These are phyloP conservation scores for Boletus albobrunnescens DNA, from an alignment of 1,284 basidiomycete species.

Conservation along the genomic window DNA sequence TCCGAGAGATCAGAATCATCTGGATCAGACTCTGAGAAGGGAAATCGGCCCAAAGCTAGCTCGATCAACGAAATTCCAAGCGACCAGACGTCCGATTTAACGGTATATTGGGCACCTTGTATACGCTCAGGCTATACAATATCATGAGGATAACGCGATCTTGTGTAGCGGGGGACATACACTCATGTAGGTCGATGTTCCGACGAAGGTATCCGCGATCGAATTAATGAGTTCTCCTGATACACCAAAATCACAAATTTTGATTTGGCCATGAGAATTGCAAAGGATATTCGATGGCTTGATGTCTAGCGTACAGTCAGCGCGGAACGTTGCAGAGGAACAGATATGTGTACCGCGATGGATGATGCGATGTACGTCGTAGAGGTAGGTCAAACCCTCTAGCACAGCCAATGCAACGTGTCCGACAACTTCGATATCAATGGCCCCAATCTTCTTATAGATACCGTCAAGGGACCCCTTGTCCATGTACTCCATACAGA, in stretches of 20 bases:
- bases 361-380: slow-evolving; percentile 98
- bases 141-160: slow-evolving; percentile 10
- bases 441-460: slow-evolving; percentile 89
- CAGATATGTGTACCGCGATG: slow-evolving; percentile 75
- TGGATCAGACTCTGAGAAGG: slow-evolving; percentile 71
- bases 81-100: slow-evolving; percentile 98
- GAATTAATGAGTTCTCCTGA: slow-evolving; percentile 98
- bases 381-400: slow-evolving; percentile 94
- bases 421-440: slow-evolving; percentile 86
- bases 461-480: slow-evolving; percentile 88
- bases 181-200: slow-evolving; percentile 98
- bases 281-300: slow-evolving; percentile 98
- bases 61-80: slow-evolving; percentile 94
- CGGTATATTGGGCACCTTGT: slow-evolving; percentile 94
- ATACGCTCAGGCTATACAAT: slow-evolving; percentile 87
- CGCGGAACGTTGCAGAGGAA: background rate
- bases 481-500: slow-evolving; percentile 99
- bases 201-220: slow-evolving; percentile 98
- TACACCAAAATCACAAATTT: slow-evolving; percentile 98
- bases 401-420: slow-evolving; percentile 92
- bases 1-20: slow-evolving; percentile 68
- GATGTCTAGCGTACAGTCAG: slow-evolving; percentile 69
- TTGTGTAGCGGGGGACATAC: slow-evolving; percentile 50
- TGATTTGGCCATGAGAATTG: slow-evolving; percentile 93
- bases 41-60: slow-evolving; percentile 89